A percentile compares a stretch with the other conserved stretches of the same genome.
Conservation (phyloP, 495 filamentous ascomycete species). For the Baudoinia panamericana region DNA sequence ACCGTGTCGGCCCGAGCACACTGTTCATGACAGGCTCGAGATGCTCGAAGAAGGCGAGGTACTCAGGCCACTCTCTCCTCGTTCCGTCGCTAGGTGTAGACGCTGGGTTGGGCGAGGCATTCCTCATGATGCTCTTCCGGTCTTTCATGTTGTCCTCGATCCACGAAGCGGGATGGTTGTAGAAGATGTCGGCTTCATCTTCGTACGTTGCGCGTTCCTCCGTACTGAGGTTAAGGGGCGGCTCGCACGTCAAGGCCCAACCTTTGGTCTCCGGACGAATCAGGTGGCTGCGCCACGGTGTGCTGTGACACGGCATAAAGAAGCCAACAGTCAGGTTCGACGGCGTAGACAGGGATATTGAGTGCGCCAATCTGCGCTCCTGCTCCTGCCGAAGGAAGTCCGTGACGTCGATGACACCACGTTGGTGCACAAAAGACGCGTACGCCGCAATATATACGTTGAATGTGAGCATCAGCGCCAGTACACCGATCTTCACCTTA, state of each 20-base stretch:
- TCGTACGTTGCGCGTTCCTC: constrained; percentile 50
- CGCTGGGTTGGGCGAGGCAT: neutral
- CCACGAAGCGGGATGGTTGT: constrained; percentile 51
- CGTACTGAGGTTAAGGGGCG: constrained; percentile 53
- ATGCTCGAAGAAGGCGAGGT: constrained; percentile 52
- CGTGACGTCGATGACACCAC: constrained; percentile 59
- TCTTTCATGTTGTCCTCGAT: constrained; percentile 38
- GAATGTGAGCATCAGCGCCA: constrained; percentile 45
- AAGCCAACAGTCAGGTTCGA: constrained; percentile 59
- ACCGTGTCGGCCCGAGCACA: constrained; percentile 43
- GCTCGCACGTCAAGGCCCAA: constrained; percentile 85
- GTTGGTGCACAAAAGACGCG: constrained; percentile 62
- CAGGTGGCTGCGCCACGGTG: constrained; percentile 88
- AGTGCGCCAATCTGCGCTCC: constrained; percentile 28
- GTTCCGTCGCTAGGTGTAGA: constrained; percentile 18
- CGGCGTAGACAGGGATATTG: neutral
- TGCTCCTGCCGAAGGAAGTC: constrained; percentile 61
- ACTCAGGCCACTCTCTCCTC: constrained; percentile 42
- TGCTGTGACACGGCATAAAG: constrained; percentile 95
- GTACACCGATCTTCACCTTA: constrained; percentile 37
- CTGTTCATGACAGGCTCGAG: constrained; percentile 40
- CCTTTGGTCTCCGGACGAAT: constrained; percentile 60
- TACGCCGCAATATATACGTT: constrained; percentile 66
- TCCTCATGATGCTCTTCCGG: constrained; percentile 21
- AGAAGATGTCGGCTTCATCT: constrained; percentile 89